phyloP scores from a whole-genome alignment of 768 basidiomycete species.

The Aureoboletus auriporus region DNA sequence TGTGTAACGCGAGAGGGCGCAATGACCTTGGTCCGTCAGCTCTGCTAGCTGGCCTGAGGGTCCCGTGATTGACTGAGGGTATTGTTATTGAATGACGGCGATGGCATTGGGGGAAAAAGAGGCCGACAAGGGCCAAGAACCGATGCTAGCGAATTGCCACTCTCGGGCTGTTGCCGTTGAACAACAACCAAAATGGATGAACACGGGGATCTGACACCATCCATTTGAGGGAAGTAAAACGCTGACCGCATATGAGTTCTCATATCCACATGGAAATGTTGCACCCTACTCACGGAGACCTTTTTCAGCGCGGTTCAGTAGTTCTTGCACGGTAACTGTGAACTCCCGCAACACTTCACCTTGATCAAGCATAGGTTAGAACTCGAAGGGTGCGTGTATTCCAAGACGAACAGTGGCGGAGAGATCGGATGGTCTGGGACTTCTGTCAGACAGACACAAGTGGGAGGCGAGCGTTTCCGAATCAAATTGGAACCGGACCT shows the following conservation, averaged over 20 bases:
- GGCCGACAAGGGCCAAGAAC: neutral
- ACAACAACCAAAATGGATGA: neutral
- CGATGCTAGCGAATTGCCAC: too few relatives aligned
- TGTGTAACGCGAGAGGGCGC: neutral
- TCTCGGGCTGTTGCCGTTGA: too few relatives aligned
- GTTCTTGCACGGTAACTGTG: neutral
- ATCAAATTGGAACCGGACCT: neutral
- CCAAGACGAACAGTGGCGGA: neutral
- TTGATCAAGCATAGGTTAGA: neutral
- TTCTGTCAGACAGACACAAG: neutral
- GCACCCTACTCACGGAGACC: neutral
- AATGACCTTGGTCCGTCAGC: neutral
- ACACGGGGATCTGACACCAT: neutral
- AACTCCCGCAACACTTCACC: neutral
- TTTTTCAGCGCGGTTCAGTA: neutral
- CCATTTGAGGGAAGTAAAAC: neutral
- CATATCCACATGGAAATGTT: too few relatives aligned
- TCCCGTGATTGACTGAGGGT: neutral
- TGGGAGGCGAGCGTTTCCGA: neutral
- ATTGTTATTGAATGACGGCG: too few relatives aligned
- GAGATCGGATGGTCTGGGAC: neutral
- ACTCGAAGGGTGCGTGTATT: neutral
- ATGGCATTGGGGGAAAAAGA: neutral
- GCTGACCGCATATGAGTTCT: neutral
- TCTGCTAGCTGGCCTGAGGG: neutral